These are phyloP conservation scores for Pestalotiopsis sp. DNA, from an alignment of 2,329 filamentous ascomycete species.

Conservation along the genomic window DNA sequence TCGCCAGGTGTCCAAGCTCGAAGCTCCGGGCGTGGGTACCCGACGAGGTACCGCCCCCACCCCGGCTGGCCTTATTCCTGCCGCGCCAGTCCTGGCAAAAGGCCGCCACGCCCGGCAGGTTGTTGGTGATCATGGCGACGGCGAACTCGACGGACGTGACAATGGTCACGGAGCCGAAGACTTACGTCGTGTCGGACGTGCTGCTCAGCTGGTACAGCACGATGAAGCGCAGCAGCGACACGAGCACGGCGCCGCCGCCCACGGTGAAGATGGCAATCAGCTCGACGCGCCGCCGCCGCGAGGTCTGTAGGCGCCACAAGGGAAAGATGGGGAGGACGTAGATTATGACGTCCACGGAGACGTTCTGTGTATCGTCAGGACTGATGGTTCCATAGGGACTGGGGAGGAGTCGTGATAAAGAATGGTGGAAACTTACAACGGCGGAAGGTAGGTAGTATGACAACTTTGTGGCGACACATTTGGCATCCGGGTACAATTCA, in stretches of 20 bases:
- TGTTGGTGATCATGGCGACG: conserved; percentile 34
- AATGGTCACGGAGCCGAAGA: conserved; percentile 34
- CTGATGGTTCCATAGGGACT: background rate
- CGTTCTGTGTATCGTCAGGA: background rate
- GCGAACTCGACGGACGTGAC: conserved; percentile 34
- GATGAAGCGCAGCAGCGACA: conserved; percentile 45
- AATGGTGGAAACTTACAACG: background rate
- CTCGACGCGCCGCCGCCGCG: conserved; percentile 24
- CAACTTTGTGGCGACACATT: background rate
- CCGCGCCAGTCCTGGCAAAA: conserved; percentile 21
- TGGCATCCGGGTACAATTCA: conserved; percentile 23
- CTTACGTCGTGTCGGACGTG: conserved; percentile 28
- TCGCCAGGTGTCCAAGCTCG: background rate
- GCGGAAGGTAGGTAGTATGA: conserved; percentile 1
- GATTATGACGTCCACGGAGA: conserved; percentile 26
- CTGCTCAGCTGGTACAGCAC: conserved; percentile 40
- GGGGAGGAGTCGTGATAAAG: too few species aligned
- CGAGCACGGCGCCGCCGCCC: conserved; percentile 31
- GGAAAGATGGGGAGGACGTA: conserved; percentile 39
- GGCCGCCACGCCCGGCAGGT: conserved; percentile 33
- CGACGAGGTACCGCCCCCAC: background rate
- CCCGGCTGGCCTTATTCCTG: background rate
- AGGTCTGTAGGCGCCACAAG: conserved; percentile 46
- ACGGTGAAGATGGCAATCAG: conserved; percentile 29
- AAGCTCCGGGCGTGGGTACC: background rate